A percentile compares a stretch with the other conserved stretches of the same genome.
Conservation (phyloP, 106 monocot genomes). For the Triglochin maritima region DNA sequence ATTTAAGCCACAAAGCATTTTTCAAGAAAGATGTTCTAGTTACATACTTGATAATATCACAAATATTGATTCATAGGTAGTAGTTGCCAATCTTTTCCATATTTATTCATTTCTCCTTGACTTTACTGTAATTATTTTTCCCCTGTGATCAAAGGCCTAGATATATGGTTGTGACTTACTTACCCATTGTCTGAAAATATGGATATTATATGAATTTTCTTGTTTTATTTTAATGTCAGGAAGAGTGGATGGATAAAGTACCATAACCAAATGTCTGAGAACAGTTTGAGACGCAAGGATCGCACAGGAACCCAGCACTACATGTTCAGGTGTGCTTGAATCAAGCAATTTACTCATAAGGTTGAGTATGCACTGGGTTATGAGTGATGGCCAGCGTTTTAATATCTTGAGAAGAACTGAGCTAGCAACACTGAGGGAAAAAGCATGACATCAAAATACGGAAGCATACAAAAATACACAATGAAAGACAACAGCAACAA, state of each 20-base stretch:
- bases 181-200: too few species aligned
- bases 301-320: conserved; percentile 69
- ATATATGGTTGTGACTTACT: too few species aligned
- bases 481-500: not conserved
- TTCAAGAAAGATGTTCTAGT: too few species aligned
- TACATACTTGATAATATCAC: too few species aligned
- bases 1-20: too few species aligned
- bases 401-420: conserved; percentile 59
- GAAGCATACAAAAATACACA: not conserved
- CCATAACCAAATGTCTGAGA: conserved; percentile 70
- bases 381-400: conserved; percentile 79
- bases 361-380: conserved; percentile 50
- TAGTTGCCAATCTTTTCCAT: too few species aligned
- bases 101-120: too few species aligned
- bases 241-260: conserved; percentile 11
- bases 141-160: too few species aligned
- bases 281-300: conserved; percentile 63
- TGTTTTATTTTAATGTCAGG: too few species aligned
- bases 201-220: too few species aligned
- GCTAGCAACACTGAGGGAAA: conserved; percentile 47
- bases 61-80: too few species aligned
- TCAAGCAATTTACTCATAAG: conserved; percentile 49
- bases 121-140: too few species aligned
- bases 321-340: conserved; percentile 67
- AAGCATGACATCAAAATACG: conserved; percentile 3